These are phyloP conservation scores for Diplosphaera chodatii DNA, from an alignment of 139 green algal genomes.

Conservation along the genomic window DNA sequence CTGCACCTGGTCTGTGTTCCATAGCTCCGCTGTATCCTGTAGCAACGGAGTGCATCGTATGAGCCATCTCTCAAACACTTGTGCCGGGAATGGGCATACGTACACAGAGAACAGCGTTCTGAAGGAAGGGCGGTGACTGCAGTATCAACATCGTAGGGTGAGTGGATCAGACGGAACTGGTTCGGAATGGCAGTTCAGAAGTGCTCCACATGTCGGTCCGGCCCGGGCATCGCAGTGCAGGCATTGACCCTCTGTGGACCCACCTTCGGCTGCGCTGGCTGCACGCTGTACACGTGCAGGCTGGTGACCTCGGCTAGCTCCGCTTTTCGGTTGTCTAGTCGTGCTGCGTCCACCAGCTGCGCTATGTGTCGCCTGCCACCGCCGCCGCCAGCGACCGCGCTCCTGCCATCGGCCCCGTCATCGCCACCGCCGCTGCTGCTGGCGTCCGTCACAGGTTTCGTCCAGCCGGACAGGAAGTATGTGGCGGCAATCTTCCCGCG, in stretches of 20 bases:
- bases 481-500: conserved; percentile 31
- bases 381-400: conserved; percentile 15
- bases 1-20: conserved; percentile 31
- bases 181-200: too few relatives aligned
- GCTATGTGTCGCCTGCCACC: conserved; percentile 16
- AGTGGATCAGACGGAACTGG: too few relatives aligned
- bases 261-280: conserved; percentile 35
- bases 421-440: background rate
- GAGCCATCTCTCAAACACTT: too few relatives aligned
- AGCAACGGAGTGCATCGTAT: too few relatives aligned
- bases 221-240: too few relatives aligned
- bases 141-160: too few relatives aligned
- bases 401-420: background rate
- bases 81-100: too few relatives aligned
- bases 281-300: conserved; percentile 50
- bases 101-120: too few relatives aligned
- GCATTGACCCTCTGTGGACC: too few relatives aligned
- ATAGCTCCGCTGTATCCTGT: conserved; percentile 36
- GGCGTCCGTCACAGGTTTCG: conserved; percentile 1
- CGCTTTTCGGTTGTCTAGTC: background rate
- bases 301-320: conserved; percentile 22
- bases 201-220: too few relatives aligned
- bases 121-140: too few relatives aligned
- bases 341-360: conserved; percentile 27
- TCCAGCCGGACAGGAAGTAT: conserved; percentile 46